These are phyloP conservation scores for Ogataea naganishii DNA, from an alignment of 805 yeast species.

Conservation along the genomic window DNA sequence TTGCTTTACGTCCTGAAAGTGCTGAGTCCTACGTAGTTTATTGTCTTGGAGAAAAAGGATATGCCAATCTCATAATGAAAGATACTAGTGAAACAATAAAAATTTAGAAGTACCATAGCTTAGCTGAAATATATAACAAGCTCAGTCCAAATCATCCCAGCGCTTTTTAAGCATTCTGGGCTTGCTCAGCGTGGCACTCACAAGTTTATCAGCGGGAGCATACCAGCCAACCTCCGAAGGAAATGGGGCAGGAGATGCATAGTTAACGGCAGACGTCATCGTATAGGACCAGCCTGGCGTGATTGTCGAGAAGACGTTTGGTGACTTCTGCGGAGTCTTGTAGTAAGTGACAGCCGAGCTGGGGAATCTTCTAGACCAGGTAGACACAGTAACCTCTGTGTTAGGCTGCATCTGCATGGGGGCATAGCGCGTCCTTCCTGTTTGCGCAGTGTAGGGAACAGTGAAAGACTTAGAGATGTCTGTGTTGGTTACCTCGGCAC, in stretches of 20 bases:
- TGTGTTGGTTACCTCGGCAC: slow-evolving; percentile 29
- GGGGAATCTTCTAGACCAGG: slow-evolving; percentile 60
- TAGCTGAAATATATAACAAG: slow-evolving; percentile 1
- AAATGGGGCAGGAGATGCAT: slow-evolving; percentile 62
- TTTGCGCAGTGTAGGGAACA: slow-evolving; percentile 68
- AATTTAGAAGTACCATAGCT: too few species aligned
- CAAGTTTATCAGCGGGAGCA: slow-evolving; percentile 47
- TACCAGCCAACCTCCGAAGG: slow-evolving; percentile 59
- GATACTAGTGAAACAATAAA: too few species aligned
- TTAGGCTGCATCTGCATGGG: slow-evolving; percentile 94
- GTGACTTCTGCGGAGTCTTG: slow-evolving; percentile 34
- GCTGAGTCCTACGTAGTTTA: too few species aligned
- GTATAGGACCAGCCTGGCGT: slow-evolving; percentile 85
- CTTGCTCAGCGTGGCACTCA: slow-evolving; percentile 21
- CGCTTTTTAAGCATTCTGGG: slow-evolving; percentile 18
- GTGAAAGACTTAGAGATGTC: slow-evolving; percentile 46
- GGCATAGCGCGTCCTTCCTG: slow-evolving; percentile 73
- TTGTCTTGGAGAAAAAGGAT: too few species aligned
- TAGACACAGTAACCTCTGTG: slow-evolving; percentile 50
- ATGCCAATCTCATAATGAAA: too few species aligned
- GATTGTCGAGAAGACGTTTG: slow-evolving; percentile 48
- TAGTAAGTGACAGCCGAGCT: slow-evolving; percentile 62
- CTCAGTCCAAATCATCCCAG: slow-evolving; percentile 19
- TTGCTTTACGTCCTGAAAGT: too few species aligned
- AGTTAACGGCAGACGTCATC: slow-evolving; percentile 52